These are phyloP conservation scores for Lasiodiplodia theobromae DNA, from an alignment of 2,329 filamentous ascomycete genomes.

Conservation along the genomic window DNA sequence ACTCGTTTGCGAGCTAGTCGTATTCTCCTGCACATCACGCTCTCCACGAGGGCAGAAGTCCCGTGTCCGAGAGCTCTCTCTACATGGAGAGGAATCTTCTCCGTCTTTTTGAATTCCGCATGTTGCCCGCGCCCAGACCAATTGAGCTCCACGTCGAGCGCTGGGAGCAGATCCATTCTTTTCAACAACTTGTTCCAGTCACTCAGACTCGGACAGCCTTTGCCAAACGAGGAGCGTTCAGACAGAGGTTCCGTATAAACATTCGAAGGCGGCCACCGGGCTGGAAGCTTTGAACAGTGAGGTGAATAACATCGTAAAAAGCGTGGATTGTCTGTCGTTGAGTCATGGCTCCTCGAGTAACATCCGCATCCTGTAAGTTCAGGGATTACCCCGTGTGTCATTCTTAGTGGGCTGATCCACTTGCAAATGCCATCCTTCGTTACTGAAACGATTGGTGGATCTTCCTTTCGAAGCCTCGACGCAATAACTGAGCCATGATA, in stretches of 20 bases:
- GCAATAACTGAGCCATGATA: not conserved
- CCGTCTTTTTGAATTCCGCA: not conserved
- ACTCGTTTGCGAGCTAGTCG: slow-evolving; percentile 37
- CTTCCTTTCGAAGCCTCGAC: not conserved
- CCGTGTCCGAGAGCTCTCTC: slow-evolving; percentile 27
- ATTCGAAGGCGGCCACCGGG: too few species aligned
- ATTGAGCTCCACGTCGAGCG: not conserved
- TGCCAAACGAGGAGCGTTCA: too few species aligned
- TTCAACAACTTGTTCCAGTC: not conserved
- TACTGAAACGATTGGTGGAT: not conserved
- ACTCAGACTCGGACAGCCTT: not conserved
- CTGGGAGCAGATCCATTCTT: not conserved
- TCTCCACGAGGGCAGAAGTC: slow-evolving; percentile 34
- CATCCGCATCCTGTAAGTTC: not conserved
- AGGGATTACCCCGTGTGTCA: not conserved
- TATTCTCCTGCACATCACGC: slow-evolving; percentile 33
- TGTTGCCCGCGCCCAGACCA: slow-evolving; percentile 25
- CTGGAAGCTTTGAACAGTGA: not conserved
- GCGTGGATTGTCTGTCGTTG: not conserved
- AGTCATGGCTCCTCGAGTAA: not conserved
- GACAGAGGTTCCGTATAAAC: too few species aligned
- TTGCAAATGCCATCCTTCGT: not conserved
- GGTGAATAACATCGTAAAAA: not conserved
- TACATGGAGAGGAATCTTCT: not conserved
- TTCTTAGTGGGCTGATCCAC: not conserved